phyloP scores from a whole-genome alignment of 176 grass and related monocot genomes.

The Aegilops longissima region DNA sequence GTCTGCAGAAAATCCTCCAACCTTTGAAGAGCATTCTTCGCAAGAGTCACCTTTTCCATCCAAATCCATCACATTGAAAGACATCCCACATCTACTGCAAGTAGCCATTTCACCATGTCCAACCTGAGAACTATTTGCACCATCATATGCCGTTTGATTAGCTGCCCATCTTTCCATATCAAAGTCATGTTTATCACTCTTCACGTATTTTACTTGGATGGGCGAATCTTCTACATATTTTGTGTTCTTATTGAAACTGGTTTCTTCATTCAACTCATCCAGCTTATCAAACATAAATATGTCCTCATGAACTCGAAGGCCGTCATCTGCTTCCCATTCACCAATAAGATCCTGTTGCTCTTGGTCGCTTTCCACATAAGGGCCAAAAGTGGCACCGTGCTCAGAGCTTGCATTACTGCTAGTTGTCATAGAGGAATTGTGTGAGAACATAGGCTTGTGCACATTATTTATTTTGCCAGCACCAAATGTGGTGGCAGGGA shows the following conservation, averaged over 20 bases:
- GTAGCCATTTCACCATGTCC: constrained; percentile 24
- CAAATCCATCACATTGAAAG: constrained; percentile 33
- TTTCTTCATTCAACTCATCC: constrained; percentile 64
- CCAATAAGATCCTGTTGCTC: constrained; percentile 44
- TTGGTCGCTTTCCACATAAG: constrained; percentile 50
- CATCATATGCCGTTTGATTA: constrained; percentile 25
- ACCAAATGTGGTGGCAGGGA: constrained; percentile 62
- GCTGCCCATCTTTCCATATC: constrained; percentile 24
- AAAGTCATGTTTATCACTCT: constrained; percentile 30
- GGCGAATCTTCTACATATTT: constrained; percentile 29
- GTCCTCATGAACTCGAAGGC: constrained; percentile 53
- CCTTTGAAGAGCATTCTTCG: constrained; percentile 45
- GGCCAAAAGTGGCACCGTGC: constrained; percentile 44
- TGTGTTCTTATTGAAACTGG: constrained; percentile 16
- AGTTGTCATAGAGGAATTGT: constrained; percentile 65
- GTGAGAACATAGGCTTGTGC: constrained; percentile 58
- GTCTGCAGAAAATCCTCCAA: constrained; percentile 4
- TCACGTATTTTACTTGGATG: constrained; percentile 16
- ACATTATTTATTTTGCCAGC: constrained; percentile 50
- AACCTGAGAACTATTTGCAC: constrained; percentile 22
- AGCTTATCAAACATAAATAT: constrained; percentile 86
- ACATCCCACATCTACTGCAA: constrained; percentile 60
- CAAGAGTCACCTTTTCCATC: constrained; percentile 44
- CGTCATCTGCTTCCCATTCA: constrained; percentile 51
- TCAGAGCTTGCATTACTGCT: constrained; percentile 75